These are phyloP conservation scores for Chlorella sp. DNA, from an alignment of 139 green algal species.

Conservation along the genomic window DNA sequence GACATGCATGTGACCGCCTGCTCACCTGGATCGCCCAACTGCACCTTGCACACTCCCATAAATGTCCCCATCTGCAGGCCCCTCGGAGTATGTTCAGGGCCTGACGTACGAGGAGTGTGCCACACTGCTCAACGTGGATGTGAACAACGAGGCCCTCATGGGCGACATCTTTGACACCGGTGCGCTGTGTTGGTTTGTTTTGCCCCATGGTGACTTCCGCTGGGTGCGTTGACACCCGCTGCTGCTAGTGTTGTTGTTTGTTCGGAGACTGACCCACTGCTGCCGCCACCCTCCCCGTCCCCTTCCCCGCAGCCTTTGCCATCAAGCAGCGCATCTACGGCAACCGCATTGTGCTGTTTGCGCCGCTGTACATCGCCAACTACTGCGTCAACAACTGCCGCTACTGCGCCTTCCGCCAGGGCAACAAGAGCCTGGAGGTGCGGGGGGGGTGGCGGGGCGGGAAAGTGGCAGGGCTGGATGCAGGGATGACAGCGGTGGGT, in stretches of 20 bases:
- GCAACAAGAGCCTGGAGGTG: slow-evolving; percentile 72
- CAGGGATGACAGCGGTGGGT: no score
- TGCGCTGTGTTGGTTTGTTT: no score
- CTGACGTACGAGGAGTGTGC: slow-evolving; percentile 72
- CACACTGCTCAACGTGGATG: slow-evolving; percentile 77
- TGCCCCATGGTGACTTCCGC: no score
- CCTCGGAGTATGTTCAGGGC: slow-evolving; percentile 58
- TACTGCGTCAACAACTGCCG: slow-evolving; percentile 80
- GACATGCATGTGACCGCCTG: no score
- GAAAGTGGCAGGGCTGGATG: no score
- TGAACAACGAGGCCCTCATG: slow-evolving; percentile 53
- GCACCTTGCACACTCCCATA: background rate
- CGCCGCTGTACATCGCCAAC: slow-evolving; percentile 78
- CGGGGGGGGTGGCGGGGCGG: background rate
- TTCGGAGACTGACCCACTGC: background rate
- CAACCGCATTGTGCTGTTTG: slow-evolving; percentile 83
- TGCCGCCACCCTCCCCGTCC: background rate
- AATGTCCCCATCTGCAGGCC: no score
- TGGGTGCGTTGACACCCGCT: no score
- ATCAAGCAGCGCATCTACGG: slow-evolving; percentile 77
- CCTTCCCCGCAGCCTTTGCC: slow-evolving; percentile 31
- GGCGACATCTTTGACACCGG: slow-evolving; percentile 66
- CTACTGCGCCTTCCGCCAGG: slow-evolving; percentile 75
- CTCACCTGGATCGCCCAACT: no score
- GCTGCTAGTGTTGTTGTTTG: no score